These are phyloP conservation scores for Neonectria faginata DNA, from an alignment of 2,329 filamentous ascomycete species.

Conservation along the genomic window DNA sequence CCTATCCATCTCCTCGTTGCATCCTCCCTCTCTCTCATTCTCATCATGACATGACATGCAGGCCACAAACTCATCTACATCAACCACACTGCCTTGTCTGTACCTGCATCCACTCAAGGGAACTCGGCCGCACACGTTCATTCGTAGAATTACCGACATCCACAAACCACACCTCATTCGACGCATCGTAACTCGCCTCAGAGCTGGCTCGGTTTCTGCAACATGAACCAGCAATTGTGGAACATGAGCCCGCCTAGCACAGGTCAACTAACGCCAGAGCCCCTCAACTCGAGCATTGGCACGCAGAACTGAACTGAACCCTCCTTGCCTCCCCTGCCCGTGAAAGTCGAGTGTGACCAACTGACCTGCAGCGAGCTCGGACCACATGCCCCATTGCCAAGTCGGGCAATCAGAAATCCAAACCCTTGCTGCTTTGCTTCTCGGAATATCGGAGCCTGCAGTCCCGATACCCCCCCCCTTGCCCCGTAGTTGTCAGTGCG, in stretches of 20 bases:
- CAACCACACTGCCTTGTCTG: not conserved
- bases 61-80: not conserved
- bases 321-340: no score
- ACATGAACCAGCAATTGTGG: not conserved
- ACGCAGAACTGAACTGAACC: not conserved
- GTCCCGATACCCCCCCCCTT: conserved; percentile 3
- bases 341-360: not conserved
- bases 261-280: no score
- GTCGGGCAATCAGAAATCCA: conserved; percentile 16
- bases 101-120: not conserved
- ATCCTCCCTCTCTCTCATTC: not conserved
- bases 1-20: not conserved
- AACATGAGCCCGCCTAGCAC: not conserved
- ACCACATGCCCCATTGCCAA: conserved; percentile 6
- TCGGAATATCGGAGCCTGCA: conserved; percentile 17
- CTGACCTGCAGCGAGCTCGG: conserved; percentile 11
- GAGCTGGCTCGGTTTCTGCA: not conserved
- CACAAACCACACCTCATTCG: not conserved
- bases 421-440: not conserved
- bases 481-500: not conserved
- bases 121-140: not conserved
- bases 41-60: not conserved
- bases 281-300: not conserved
- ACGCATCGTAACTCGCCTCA: not conserved
- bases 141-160: not conserved